Evolutionary conservation across 2,329 filamentous ascomycete species (phyloP).

Genomic region (Fonsecaea erecta): DNA sequence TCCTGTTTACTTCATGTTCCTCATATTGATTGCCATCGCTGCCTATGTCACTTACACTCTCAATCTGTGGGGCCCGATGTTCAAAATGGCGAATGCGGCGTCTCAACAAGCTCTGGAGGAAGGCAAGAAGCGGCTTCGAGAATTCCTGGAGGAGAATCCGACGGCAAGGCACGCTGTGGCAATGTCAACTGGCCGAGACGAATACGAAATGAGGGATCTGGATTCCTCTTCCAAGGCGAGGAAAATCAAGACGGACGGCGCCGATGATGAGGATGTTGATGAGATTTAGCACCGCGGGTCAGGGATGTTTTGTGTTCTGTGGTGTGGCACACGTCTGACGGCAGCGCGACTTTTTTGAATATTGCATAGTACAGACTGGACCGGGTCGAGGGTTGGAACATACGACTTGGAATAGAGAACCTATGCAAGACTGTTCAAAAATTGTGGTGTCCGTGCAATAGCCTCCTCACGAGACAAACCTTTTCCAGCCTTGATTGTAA

Average conservation of each 20-base stretch:
- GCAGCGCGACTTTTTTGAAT: background rate
- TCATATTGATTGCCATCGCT: conserved; percentile 74
- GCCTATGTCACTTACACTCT: conserved; percentile 91
- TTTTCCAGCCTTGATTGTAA: no score
- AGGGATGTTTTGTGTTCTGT: background rate
- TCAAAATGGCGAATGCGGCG: conserved; percentile 92
- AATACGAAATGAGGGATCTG: conserved; percentile 62
- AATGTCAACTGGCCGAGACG: conserved; percentile 63
- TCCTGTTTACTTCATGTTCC: conserved; percentile 86
- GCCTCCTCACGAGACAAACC: background rate
- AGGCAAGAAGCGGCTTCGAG: conserved; percentile 85
- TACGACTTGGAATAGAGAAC: background rate
- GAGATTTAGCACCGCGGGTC: conserved; percentile 14
- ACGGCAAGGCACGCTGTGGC: conserved; percentile 81
- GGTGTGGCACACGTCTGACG: background rate
- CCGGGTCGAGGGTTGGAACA: background rate
- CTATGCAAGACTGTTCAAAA: background rate
- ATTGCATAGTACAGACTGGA: background rate
- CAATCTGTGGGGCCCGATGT: conserved; percentile 93
- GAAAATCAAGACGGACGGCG: conserved; percentile 30
- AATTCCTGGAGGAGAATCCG: conserved; percentile 88
- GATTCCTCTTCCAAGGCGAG: conserved; percentile 26
- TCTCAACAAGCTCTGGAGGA: conserved; percentile 85
- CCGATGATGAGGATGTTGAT: conserved; percentile 30
- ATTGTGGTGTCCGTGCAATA: background rate